Base-by-base conservation (phyloP, 2,329 filamentous ascomycete genomes). In the Microthyrium microscopicum region DNA sequence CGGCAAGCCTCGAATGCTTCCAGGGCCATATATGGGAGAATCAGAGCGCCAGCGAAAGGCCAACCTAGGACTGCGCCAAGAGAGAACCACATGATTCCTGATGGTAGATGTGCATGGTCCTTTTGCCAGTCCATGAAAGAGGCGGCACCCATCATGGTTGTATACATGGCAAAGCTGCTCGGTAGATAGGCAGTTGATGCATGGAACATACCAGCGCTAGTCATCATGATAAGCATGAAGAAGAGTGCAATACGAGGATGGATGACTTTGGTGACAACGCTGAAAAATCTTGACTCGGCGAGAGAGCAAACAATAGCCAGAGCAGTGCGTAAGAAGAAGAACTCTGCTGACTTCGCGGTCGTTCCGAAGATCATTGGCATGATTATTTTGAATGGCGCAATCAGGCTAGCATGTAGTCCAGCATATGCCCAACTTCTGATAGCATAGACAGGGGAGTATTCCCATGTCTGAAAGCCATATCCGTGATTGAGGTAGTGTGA, bases 101-200 rank as follows among this genome's bases (percentile, higher is more conserved):
- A 67, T 0, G 80, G 75, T 0, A 82, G 92, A 52, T 77, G 81
- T 29, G 84, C 60, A 0, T 82, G 80, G 15, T 75, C 76, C 24
- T 33, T 33, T 16, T 69, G 70, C 77, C 81, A 89, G 55, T 93
- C 81, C 70, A 98, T 78, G 54, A 95, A 98, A 1, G 82, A 73
- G 2, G 84, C 70, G 35, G 84, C 71, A 8, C 85, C 89, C 5
- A 95, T 62, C 66, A 89, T 89, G 11, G 73, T 75, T 39, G 75
- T 80, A 52, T 91, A 94, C 89, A 98, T 98, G 48, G 89, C 79
- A 49, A 98, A 98, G 53, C 79, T 93, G 6, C 85, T 93, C 0
- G 89, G 89, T 4, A 98, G 62, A 49, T 81, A 94, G 5, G 87
- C 74, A 2, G 79, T 69, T 37, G 82, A 83, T 4, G 89, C 78